Base-by-base conservation (phyloP, 305 asterid species). In the Solanum aculeatissimum region DNA sequence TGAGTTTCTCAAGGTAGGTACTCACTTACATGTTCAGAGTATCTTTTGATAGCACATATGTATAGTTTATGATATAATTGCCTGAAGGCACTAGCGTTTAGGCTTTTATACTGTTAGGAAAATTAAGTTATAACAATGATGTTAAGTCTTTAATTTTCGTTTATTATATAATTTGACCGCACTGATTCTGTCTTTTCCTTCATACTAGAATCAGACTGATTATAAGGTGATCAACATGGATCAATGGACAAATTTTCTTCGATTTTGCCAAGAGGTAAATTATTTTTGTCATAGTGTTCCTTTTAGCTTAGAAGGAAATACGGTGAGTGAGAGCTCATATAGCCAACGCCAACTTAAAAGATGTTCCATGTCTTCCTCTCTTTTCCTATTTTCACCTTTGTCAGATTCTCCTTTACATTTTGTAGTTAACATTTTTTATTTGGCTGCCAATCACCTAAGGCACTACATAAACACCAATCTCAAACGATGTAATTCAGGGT, bases 161-260 rank as follows among this genome's bases (percentile, higher is more conserved):
- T 18, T 75, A 43, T 77, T 77, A 29, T 9, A 42, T 29, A 18
- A 51, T 54, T 79, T 79, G 51, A 54, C 13, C 7, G 15, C 58
- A 55, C 68, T 79, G 83, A 79, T 79, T 54, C 29, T 78, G 35
- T 53, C 4, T 68, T 86, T 40, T 86, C 87, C 51, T 18, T 82
- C 62, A 83, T 84, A 43, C 54, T 94, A 96, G 99, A 87, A 83
- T 68, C 99, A 96, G 90, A 85, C 19, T 9, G 98, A 95, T 70
- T 95, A 94, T 87, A 95, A 91, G 90, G 99, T 93, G 87, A 91
- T 96, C 81, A 95, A 91, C 92, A 87, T 89, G 95, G 98, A 96
- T 90, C 98, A 96, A 70, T 96, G 99, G 99, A 90, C 90, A 87
- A 95, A 93, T 55, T 90, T 96, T 90, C 91, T 82, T 85, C 92